Percentiles rank a stretch among this genome's conserved stretches.
These are phyloP conservation scores for Melocanna baccifera DNA, from an alignment of 176 grass and related monocot genomes.

Conservation along the genomic window DNA sequence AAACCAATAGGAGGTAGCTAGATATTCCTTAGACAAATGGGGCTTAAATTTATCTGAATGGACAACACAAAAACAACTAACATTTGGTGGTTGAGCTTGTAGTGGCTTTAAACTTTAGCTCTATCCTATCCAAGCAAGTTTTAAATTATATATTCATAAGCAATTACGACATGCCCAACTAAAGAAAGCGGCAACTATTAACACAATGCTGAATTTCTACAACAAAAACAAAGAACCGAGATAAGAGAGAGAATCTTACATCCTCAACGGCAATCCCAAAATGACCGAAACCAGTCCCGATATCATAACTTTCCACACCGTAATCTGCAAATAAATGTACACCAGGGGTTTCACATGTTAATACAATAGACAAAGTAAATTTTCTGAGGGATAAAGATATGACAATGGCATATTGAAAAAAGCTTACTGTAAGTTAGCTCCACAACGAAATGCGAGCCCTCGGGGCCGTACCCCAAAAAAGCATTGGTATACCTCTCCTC, in stretches of 20 bases:
- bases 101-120: not conserved
- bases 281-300: constrained; percentile 81
- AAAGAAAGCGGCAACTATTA: not conserved
- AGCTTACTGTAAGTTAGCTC: constrained; percentile 94
- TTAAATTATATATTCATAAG: not conserved
- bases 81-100: not conserved
- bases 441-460: constrained; percentile 87
- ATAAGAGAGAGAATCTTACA: constrained; percentile 48
- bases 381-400: not conserved
- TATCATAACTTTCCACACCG: constrained; percentile 78
- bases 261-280: constrained; percentile 95
- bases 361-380: not conserved
- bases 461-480: constrained; percentile 91
- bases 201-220: not conserved
- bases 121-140: not conserved
- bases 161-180: not conserved
- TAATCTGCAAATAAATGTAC: constrained; percentile 59
- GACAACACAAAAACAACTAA: not conserved
- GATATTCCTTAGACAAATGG: not conserved
- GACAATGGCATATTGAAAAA: not conserved
- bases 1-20: not conserved
- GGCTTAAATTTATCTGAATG: not conserved
- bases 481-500: constrained; percentile 98
- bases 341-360: not conserved
- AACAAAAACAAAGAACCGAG: not conserved